Base-by-base conservation (phyloP, 108 stramenopile genomes). In the Skeletonema menzelii region DNA sequence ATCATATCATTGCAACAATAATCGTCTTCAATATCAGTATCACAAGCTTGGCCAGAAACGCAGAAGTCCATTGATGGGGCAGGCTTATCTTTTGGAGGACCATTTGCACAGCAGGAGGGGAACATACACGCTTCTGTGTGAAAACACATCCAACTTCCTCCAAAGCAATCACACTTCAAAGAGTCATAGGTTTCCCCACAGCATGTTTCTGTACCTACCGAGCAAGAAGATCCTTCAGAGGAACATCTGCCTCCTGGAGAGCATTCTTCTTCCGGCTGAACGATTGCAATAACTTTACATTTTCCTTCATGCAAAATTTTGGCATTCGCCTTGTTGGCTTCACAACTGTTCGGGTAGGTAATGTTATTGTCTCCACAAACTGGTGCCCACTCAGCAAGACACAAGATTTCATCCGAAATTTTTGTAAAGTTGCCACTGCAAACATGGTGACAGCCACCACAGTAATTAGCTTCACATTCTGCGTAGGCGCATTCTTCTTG, bases 111-210 rank as follows among this genome's bases (percentile, higher is more conserved):
- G 7, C 46, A 47, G 4, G 19, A 19, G 19, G 46, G 46, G 12
- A 47, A n/a, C 46, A 47, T 19, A 6, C 46, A 47, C 0, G 46
- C 46, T 3, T 47, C 46, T 2, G 46, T 47, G 2, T 19, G n/a
- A n/a, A 10, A 19, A 12, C 46, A 47, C 46, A 47, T 47, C 46
- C 46, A 47, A 19, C 46, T 47, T 47, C 46, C 46, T 5, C 46
- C 46, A 0, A 59, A n/a, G 59, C 59, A 59, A 59, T 59, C 59
- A 32, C 59, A 59, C 34, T 32, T n/a, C 15, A 59, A 24, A 59
- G 32, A 34, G 8, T 19, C 22, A 59, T 24, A 59, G n/a, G 59
- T 59, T n/a, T 59, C 27, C 5, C 59, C 59, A 32, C 59, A 59
- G 1, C 59, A 59, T n/a, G 59, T 59, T 20, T 59, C 59, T 20